These are phyloP conservation scores for Fusarium longipes DNA, from an alignment of 2,329 filamentous ascomycete genomes.

Conservation along the genomic window DNA sequence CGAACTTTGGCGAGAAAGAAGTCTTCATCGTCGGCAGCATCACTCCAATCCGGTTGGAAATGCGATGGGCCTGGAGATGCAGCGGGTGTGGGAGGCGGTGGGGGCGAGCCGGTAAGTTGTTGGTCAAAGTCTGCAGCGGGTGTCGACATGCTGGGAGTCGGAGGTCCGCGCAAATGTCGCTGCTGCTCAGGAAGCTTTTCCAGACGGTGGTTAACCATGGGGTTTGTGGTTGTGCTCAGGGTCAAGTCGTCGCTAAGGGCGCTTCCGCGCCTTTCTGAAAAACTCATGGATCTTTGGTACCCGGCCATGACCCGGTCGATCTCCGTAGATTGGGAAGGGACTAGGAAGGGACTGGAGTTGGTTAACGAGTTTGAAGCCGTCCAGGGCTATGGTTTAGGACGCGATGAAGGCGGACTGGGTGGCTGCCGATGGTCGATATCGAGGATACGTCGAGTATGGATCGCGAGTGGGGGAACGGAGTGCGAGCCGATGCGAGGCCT, in stretches of 20 bases:
- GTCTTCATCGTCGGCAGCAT: constrained; percentile 83
- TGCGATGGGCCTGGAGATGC: constrained; percentile 73
- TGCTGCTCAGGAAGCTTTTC: constrained; percentile 61
- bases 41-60: constrained; percentile 77
- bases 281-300: constrained; percentile 63
- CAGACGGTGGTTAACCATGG: constrained; percentile 58
- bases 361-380: constrained; percentile 11
- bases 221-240: constrained; percentile 61
- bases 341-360: constrained; percentile 13
- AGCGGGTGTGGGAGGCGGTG: constrained; percentile 73
- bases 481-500: constrained; percentile 32
- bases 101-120: constrained; percentile 69
- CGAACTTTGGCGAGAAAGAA: constrained; percentile 83
- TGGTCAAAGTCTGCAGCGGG: constrained; percentile 72
- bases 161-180: constrained; percentile 65
- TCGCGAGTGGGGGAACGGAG: constrained; percentile 36
- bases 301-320: constrained; percentile 50
- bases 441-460: constrained; percentile 33
- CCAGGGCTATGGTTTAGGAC: constrained; percentile 17
- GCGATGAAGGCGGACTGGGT: constrained; percentile 25
- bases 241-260: constrained; percentile 67
- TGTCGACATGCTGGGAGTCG: constrained; percentile 74
- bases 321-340: constrained; percentile 29
- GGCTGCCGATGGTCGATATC: constrained; percentile 33
- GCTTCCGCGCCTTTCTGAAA: constrained; percentile 71